Conservation (phyloP, 1,139 yeast species). For the Casaregolazyma lundiana region DNA sequence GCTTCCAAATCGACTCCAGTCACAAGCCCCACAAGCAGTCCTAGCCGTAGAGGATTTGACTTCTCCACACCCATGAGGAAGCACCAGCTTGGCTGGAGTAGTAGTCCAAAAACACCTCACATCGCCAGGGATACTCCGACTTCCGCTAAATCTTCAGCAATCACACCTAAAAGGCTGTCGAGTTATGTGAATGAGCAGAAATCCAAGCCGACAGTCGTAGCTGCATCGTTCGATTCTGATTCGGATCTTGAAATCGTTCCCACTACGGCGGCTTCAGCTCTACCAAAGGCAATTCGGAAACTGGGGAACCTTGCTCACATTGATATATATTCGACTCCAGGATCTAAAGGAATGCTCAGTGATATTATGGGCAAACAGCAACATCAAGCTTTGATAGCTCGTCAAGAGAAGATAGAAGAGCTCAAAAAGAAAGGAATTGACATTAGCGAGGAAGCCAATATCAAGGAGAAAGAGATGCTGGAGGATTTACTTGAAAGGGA, state of each 20-base stretch:
- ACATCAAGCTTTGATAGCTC: conserved; percentile 30
- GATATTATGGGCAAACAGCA: conserved; percentile 23
- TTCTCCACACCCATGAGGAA: conserved; percentile 2
- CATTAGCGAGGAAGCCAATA: conserved; percentile 27
- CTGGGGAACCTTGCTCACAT: conserved; percentile 23
- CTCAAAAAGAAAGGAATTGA: conserved; percentile 30
- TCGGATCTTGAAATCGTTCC: conserved; percentile 29
- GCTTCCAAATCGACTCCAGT: conserved; percentile 5
- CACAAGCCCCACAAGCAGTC: conserved; percentile 9
- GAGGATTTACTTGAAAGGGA: conserved; percentile 54
- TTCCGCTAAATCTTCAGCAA: conserved; percentile 4
- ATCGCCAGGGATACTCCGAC: neutral
- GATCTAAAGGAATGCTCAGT: neutral
- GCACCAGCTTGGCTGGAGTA: neutral
- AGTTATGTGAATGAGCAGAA: conserved; percentile 17
- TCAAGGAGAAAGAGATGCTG: conserved; percentile 34
- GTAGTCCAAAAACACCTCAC: conserved; percentile 5
- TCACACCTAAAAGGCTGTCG: conserved; percentile 18
- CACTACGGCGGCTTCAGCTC: conserved; percentile 17
- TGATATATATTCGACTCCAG: conserved; percentile 8
- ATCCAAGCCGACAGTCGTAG: conserved; percentile 2
- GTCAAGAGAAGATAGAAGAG: conserved; percentile 23
- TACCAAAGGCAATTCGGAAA: conserved; percentile 19
- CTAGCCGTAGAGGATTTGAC: neutral
- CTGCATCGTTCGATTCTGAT: conserved; percentile 17